Evolutionary conservation across 139 green algal genomes (phyloP).

Genomic region (Chloropicon primus): DNA sequence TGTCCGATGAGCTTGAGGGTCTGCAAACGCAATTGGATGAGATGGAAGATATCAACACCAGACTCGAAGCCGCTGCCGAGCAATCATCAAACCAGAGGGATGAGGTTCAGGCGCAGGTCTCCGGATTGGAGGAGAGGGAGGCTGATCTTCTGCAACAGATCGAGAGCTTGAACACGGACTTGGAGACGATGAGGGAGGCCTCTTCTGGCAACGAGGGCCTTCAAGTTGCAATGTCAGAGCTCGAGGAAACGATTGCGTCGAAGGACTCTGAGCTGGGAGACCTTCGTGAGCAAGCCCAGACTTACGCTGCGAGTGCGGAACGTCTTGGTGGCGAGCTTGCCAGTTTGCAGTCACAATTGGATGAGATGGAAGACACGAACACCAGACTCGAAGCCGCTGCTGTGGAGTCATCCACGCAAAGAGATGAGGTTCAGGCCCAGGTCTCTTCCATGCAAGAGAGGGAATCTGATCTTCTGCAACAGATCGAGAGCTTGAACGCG

Average conservation of each 20-base stretch:
- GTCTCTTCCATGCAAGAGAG: background rate
- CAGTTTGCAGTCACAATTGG: background rate
- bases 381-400: background rate
- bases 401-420: background rate
- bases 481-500: background rate
- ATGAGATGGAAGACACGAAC: background rate
- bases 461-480: background rate
- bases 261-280: background rate
- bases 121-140: background rate
- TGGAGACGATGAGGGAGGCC: background rate
- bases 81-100: background rate
- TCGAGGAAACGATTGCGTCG: background rate
- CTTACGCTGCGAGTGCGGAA: background rate
- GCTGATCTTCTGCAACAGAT: background rate
- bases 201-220: background rate
- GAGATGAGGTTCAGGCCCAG: background rate
- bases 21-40: background rate
- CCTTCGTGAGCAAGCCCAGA: background rate
- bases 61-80: background rate
- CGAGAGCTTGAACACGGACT: background rate
- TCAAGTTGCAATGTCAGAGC: background rate
- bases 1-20: background rate
- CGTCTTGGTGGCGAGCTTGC: background rate
- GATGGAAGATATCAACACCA: background rate
- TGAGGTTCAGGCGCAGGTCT: background rate